phyloP scores from a whole-genome alignment of 768 basidiomycete species.

The Mycena kentingensis region DNA sequence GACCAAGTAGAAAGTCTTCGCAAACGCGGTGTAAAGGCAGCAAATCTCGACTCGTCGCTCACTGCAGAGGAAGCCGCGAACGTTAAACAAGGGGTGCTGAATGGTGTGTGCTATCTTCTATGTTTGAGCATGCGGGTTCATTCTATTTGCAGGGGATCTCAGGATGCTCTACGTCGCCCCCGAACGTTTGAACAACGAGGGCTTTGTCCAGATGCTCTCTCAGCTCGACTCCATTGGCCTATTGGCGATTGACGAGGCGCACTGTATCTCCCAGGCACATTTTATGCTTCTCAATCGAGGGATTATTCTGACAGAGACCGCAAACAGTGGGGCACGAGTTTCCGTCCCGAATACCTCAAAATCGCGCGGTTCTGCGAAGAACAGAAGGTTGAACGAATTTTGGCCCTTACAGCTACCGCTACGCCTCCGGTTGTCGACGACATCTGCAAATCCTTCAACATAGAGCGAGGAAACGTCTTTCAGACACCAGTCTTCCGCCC shows the following conservation, averaged over 20 bases:
- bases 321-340: conserved; percentile 43
- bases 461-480: conserved; percentile 44
- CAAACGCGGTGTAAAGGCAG: conserved; percentile 37
- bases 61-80: conserved; percentile 30
- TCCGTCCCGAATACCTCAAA: conserved; percentile 40
- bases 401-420: conserved; percentile 50
- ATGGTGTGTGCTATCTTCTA: background rate
- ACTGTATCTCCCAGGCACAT: background rate
- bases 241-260: background rate
- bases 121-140: background rate
- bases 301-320: background rate
- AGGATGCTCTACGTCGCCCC: conserved; percentile 54
- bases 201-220: conserved; percentile 46
- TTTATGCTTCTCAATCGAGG: background rate
- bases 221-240: conserved; percentile 32
- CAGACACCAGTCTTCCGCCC: conserved; percentile 45
- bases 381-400: conserved; percentile 43
- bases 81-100: conserved; percentile 39
- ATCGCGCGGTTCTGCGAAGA: conserved; percentile 51
- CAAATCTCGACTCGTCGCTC: conserved; percentile 43
- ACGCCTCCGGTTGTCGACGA: conserved; percentile 43
- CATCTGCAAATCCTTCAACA: conserved; percentile 47
- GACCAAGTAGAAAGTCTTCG: conserved; percentile 32
- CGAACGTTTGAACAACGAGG: conserved; percentile 49
- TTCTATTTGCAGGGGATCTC: conserved; percentile 32